phyloP scores from a whole-genome alignment of 768 basidiomycete genomes.

The Mycena crocata region DNA sequence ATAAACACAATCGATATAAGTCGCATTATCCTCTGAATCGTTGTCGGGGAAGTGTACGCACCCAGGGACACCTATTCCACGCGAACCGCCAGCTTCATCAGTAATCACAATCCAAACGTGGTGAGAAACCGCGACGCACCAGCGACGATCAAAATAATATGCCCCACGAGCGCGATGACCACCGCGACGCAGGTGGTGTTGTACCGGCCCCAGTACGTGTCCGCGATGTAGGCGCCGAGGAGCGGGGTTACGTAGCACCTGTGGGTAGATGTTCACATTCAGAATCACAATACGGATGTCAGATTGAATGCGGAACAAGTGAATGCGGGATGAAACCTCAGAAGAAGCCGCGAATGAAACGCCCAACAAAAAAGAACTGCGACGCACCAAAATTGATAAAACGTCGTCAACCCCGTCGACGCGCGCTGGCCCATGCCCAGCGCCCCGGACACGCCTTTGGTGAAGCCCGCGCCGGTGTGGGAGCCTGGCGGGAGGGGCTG shows the following conservation, averaged over 20 bases:
- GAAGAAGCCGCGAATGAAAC: neutral
- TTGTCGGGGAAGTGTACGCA: neutral
- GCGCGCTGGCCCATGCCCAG: slow-evolving; percentile 75
- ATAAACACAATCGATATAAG: too few relatives aligned
- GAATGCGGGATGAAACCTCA: too few relatives aligned
- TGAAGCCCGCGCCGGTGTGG: slow-evolving; percentile 69
- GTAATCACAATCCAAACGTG: slow-evolving; percentile 73
- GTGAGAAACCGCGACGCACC: slow-evolving; percentile 41
- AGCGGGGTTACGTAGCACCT: slow-evolving; percentile 23
- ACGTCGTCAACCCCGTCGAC: slow-evolving; percentile 77
- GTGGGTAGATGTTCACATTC: too few relatives aligned
- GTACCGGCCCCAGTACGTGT: slow-evolving; percentile 54
- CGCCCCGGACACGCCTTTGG: slow-evolving; percentile 71
- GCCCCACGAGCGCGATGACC: slow-evolving; percentile 63
- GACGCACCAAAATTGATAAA: slow-evolving; percentile 74
- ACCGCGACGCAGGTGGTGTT: slow-evolving; percentile 55
- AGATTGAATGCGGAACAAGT: too few relatives aligned
- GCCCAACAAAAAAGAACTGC: neutral
- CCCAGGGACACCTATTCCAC: neutral
- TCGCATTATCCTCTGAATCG: neutral
- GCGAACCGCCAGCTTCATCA: slow-evolving; percentile 61
- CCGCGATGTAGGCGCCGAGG: slow-evolving; percentile 52
- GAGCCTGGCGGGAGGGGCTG: slow-evolving; percentile 74
- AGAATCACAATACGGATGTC: too few relatives aligned
- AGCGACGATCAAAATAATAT: neutral